Base-by-base conservation (phyloP, 106 monocot genomes). In the Dactylorhiza incarnata region DNA sequence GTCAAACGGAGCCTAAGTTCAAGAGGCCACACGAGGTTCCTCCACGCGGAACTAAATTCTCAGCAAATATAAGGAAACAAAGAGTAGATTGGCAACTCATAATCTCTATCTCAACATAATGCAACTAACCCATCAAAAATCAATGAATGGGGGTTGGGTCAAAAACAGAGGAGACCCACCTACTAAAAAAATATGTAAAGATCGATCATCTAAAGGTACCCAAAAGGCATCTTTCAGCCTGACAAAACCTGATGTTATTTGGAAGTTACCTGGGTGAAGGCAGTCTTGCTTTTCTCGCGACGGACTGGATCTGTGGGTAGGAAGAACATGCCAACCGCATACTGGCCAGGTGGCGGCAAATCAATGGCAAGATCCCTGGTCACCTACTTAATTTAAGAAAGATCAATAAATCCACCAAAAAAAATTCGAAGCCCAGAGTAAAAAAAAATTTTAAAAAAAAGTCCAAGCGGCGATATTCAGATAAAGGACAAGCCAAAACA, bases 291-390 rank as follows among this genome's bases (percentile, higher is more conserved):
- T 73, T 87, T 73, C 73, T 91, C 86, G 26, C 97, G 81, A 14
- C 94, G 97, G 51, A 78, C 81, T 13, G 79, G 73, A 66, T 87
- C 79, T 9, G 83, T 83, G 29, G 97, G 91, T 74, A 97, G 74
- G 86, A 94, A 97, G 56, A 97, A 88, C 91, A 97, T 97, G 50
- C 97, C 97, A 49, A 93, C 84, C 3, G 93, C 93, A 80, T 97
- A 97, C 72, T 94, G 74, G 43, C 89, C 93, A 74, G 91, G 83
- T 54, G 87, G 82, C 49, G 97, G 97, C 75, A 97, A 86, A 70
- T 89, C 84, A 80, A 97, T 81, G 24, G 93, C 96, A 29, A 82
- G 65, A 80, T 89, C 87, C 61, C 80, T 83, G 9, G 94, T 77
- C 11, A 79, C 91, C 99, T 99, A 61, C 44, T 46, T 45, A 45